phyloP scores from a whole-genome alignment of 352 stramenopile genomes.

The Pythium angustatum region DNA sequence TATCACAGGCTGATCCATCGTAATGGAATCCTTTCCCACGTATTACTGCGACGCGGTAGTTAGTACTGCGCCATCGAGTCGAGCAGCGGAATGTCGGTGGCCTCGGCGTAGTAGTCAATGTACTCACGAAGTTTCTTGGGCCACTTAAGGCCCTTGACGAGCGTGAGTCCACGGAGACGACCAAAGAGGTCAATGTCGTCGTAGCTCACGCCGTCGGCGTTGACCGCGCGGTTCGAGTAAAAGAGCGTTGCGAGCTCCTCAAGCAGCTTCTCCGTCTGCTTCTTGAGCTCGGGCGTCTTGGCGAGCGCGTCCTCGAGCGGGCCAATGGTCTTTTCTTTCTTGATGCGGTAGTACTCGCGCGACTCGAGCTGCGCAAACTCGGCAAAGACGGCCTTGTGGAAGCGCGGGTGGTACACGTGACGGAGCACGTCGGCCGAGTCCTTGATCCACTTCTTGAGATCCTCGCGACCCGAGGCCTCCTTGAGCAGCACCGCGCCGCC shows the following conservation, averaged over 20 bases:
- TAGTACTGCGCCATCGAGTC: conserved; percentile 37
- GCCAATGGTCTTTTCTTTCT: conserved; percentile 58
- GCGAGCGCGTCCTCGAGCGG: conserved; percentile 42
- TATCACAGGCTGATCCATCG: no score
- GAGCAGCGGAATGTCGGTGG: conserved; percentile 44
- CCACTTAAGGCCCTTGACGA: conserved; percentile 54
- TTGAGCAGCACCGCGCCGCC: conserved; percentile 36
- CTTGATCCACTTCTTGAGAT: conserved; percentile 51
- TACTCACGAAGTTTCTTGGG: conserved; percentile 49
- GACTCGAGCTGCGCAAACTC: conserved; percentile 51
- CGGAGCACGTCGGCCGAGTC: conserved; percentile 34
- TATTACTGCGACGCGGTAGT: no score
- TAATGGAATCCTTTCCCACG: no score
- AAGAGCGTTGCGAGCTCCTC: conserved; percentile 42
- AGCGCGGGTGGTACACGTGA: conserved; percentile 42
- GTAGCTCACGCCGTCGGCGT: conserved; percentile 45
- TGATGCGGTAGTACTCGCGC: conserved; percentile 55
- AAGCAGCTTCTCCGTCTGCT: conserved; percentile 40
- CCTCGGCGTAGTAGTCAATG: conserved; percentile 50
- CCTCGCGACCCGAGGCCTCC: conserved; percentile 36
- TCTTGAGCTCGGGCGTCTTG: conserved; percentile 42
- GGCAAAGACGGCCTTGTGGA: conserved; percentile 36
- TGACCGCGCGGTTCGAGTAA: conserved; percentile 42
- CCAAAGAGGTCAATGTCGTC: conserved; percentile 59
- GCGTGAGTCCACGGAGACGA: conserved; percentile 46